These are phyloP conservation scores for Moesziomyces globuligerus DNA, from an alignment of 1,284 basidiomycete genomes.

Conservation along the genomic window DNA sequence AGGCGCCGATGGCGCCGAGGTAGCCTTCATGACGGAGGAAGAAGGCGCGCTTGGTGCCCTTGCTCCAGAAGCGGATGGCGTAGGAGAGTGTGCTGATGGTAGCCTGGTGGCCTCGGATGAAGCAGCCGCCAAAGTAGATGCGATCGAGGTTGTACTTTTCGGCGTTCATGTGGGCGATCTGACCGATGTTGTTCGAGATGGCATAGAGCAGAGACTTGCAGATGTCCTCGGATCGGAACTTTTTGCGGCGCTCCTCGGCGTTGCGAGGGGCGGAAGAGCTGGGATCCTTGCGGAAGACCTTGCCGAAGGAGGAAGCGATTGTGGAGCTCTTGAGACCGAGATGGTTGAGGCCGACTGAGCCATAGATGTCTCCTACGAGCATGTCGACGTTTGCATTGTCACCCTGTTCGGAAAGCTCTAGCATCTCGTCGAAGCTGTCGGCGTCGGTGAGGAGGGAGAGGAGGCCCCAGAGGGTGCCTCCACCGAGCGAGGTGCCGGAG, in stretches of 20 bases:
- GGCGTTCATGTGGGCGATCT: conserved; percentile 99
- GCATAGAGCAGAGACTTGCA: conserved; percentile 88
- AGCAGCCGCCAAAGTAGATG: conserved; percentile 99
- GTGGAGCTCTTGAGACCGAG: conserved; percentile 92
- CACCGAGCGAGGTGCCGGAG: conserved; percentile 94
- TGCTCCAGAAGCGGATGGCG: conserved; percentile 99
- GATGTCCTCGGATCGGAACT: conserved; percentile 91
- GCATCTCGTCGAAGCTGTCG: conserved; percentile 97
- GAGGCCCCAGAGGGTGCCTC: conserved; percentile 99
- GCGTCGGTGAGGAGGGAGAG: conserved; percentile 93
- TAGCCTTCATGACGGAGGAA: conserved; percentile 99
- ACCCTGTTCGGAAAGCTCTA: conserved; percentile 88
- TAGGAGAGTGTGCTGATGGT: conserved; percentile 98
- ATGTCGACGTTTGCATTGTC: conserved; percentile 96
- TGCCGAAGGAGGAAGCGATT: conserved; percentile 97
- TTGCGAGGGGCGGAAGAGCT: conserved; percentile 26
- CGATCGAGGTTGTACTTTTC: conserved; percentile 97
- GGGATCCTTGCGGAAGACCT: conserved; percentile 86
- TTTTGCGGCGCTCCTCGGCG: conserved; percentile 70
- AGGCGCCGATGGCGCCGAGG: conserved; percentile 75
- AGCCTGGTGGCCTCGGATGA: conserved; percentile 96
- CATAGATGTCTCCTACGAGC: conserved; percentile 99
- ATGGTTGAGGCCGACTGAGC: conserved; percentile 74
- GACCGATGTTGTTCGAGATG: conserved; percentile 98
- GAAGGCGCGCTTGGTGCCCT: conserved; percentile 93